Evolutionary conservation across 169 alveolate species (phyloP), one percentile per base, ranked within the genome.

Genomic region (Eimeria mitis): DNA sequence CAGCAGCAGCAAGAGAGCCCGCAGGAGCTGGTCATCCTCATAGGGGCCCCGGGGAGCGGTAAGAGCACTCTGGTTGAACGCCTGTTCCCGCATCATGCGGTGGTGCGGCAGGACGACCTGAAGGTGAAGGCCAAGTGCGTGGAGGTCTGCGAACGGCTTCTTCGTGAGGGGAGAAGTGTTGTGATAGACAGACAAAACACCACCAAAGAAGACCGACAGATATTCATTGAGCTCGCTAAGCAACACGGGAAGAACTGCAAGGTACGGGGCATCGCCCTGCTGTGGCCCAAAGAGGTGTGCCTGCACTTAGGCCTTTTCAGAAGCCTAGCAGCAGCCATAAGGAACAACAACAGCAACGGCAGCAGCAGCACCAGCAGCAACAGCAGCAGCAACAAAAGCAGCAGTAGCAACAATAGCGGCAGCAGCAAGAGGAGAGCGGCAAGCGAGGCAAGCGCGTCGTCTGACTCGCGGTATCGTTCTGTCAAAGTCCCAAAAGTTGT

Each of bases 1-100:
- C 31, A 44, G 28, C 81, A 34, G 92, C 78, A 63, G 81, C 49
- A n/a, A 7, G 37, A 40, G 16, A 16, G 42, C 94, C 73, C 37
- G 13, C 96, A 81, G 34, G 94, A 94, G 49, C 65, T 94, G 54
- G 95, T 95, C 54, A 49, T 95, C 8, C 95, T 95, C 13, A 73
- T 95, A 2, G 96, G 96, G 47, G 96, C 96, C 3, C 96, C 96
- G 4, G 96, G 95, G 1, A 95, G 96, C 40, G 96, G 96, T 2
- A 95, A 95, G 68, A 95, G 96, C 92, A 95, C 96, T 1, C 52
- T 95, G 42, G 63, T 87, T 5, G 78, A 52, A 21, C 56, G 73
- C 21, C 65, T 78, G 70, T 95, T 95, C 65, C 61, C 76, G 13
- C 52, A 70, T 37, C 71, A 68, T 79, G 76, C 59, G 1, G 83